Conservation (phyloP, 768 basidiomycete species). For the Naganishia friedmannii region DNA sequence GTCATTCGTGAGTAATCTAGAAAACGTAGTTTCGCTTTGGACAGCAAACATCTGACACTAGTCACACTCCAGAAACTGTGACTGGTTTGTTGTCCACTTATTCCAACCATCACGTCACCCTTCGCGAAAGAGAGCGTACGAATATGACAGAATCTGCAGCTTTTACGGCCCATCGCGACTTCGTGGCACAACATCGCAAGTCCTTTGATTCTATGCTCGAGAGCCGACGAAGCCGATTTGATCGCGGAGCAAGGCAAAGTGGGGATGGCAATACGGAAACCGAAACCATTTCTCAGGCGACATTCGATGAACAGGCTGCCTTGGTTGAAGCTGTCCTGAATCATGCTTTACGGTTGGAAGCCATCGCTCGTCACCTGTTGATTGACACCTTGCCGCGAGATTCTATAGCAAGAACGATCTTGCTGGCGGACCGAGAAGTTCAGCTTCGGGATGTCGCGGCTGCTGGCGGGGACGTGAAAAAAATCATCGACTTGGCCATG, state of each 20-base stretch:
- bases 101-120: constrained; percentile 31
- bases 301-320: constrained; percentile 3
- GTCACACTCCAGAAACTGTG: constrained; percentile 6
- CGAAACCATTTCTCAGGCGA: neutral
- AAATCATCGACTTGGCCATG: constrained; percentile 36
- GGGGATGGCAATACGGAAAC: neutral
- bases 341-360: constrained; percentile 41
- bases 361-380: constrained; percentile 44
- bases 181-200: constrained; percentile 39
- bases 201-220: constrained; percentile 26
- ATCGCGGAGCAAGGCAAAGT: neutral
- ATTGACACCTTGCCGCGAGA: constrained; percentile 44
- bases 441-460: constrained; percentile 47
- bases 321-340: constrained; percentile 28
- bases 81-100: constrained; percentile 41
- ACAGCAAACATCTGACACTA: constrained; percentile 39
- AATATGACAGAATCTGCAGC: constrained; percentile 30
- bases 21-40: neutral
- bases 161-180: constrained; percentile 42
- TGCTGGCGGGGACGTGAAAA: constrained; percentile 37
- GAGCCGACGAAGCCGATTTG: neutral
- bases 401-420: constrained; percentile 42
- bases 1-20: constrained; percentile 36
- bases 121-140: constrained; percentile 30
- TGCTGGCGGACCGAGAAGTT: constrained; percentile 50